Evolutionary conservation across 2,329 filamentous ascomycete genomes (phyloP).

Genomic region (Lachnellula occidentalis): DNA sequence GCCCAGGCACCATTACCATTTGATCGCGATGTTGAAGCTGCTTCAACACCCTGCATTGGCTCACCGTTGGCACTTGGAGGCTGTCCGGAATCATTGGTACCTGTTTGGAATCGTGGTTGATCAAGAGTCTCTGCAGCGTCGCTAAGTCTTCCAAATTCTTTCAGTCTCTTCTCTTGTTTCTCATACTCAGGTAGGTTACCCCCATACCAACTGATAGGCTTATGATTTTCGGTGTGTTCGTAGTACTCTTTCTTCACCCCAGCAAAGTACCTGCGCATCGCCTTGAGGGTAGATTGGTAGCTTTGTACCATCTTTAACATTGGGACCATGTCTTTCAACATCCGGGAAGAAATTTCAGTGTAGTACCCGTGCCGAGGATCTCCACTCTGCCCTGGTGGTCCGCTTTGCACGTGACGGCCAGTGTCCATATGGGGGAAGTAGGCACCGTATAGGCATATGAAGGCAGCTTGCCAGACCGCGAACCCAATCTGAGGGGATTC

Average conservation of each 20-base stretch:
- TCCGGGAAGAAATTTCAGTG: conserved; percentile 42
- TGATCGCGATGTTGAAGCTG: conserved; percentile 13
- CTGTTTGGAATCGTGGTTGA: conserved; percentile 22
- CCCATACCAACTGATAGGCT: conserved; percentile 24
- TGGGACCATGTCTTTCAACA: conserved; percentile 46
- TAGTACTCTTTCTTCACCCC: conserved; percentile 42
- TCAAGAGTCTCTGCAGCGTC: conserved; percentile 21
- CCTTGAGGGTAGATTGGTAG: conserved; percentile 48
- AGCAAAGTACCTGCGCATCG: conserved; percentile 49
- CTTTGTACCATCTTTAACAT: conserved; percentile 52
- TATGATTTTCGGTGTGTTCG: conserved; percentile 32
- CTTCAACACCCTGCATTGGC: conserved; percentile 28
- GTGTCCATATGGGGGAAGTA: conserved; percentile 67
- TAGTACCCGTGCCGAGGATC: conserved; percentile 4
- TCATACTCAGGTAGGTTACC: conserved; percentile 53
- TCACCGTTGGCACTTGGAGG: conserved; percentile 23
- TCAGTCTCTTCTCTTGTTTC: conserved; percentile 46
- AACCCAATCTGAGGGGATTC: conserved; percentile 65
- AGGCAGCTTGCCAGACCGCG: conserved; percentile 60
- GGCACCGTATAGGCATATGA: conserved; percentile 59
- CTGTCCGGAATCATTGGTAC: conserved; percentile 23
- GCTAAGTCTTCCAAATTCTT: conserved; percentile 41
- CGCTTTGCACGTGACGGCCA: conserved; percentile 44
- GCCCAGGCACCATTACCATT: conserved; percentile 24
- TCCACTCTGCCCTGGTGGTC: conserved; percentile 23